Evolutionary conservation across 1,139 yeast genomes (phyloP), one percentile per base, ranked within the genome.

Genomic region (Pichia sp.): DNA sequence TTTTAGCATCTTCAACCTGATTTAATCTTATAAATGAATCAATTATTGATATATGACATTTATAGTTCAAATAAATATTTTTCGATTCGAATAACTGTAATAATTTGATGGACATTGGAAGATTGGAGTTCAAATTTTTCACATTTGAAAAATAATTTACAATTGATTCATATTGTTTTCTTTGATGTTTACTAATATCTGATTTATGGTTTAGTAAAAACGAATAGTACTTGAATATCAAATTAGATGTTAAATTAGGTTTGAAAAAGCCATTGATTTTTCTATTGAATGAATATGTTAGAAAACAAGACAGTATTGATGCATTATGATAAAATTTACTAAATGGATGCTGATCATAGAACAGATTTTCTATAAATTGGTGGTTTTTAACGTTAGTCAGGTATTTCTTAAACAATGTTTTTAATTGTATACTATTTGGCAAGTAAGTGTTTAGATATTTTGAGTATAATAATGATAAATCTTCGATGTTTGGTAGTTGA

Each of bases 11-110:
- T 4, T 52, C 50, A n/a, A 43, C 20, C 29, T 53, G 56, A 16
- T 56, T 55, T 6, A 60, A 30, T 39, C 48, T 55, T 16, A 53
- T 44, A 20, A 59, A 42, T 12, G 54, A 49, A 27, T 48, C 45
- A 15, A 59, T 46, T 4, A 59, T 35, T 20, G 52, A 38, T 26
- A 56, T 44, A 45, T 55, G 58, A n/a, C 48, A 50, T 15, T 46
- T 35, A 5, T 49, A 35, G 11, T 48, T 23, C 4, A 59, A 30
- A n/a, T 35, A 34, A 16, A 55, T 40, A n/a, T 47, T 30, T 4
- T 30, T 23, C 5, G 42, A 16, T 2, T 35, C 20, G 12, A 58
- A 43, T 12, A 23, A 4, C 4, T 44, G 39, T 1, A 51, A 16
- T 13, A 50, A 20, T 9, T 44, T 18, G 12, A 46, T 35, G 3